Evolutionary conservation across 176 grass and related monocot species (phyloP), one percentile per base, ranked within the genome.

Genomic region (Oropetium thomaeum): DNA sequence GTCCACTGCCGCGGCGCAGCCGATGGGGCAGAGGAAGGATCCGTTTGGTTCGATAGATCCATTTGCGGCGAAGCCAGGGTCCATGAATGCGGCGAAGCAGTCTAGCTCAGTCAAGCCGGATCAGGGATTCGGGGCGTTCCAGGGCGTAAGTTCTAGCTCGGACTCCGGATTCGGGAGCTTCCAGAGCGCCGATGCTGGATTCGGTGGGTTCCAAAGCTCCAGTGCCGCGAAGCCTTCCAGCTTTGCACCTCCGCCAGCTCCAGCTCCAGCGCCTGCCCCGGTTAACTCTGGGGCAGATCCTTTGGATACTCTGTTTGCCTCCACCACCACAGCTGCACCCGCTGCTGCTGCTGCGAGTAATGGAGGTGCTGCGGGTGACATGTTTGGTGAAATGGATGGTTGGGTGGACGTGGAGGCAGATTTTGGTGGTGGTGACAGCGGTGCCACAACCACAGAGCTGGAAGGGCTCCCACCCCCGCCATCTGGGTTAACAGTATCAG

Each of bases 401-500:
- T 99, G 96, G 96, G 92, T 95, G 45, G 49, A 92, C 38, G 89
- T 83, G 73, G 85, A 82, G 51, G 81, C 89, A 2, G 91, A 99
- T 14, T 95, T 88, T 58, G 85, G 76, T 65, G 84, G 52, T 33
- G 83, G 81, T 58, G 91, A 99, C 28, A 86, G 60, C 3, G 65
- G 85, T 45, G 82, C 72, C 11, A 20, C 84, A 59, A 99, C 96
- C 44, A 92, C 87, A 32, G 92, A 99, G 82, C 76, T 99, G 53
- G 92, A 99, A n/a, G 96, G 92, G 3, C 70, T 99, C 42, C 92
- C 91, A 2, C 79, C 87, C 3, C 96, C 96, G 66, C 96, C 96
- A 4, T 73, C 89, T n/a, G 92, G 96, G 7, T 75, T 99, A 70
- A 84, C 89, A 4, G 85, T 77, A 70, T 73, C 86, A 5, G 45